phyloP scores from a whole-genome alignment of 768 basidiomycete genomes.

The Aureoboletus auriporus region DNA sequence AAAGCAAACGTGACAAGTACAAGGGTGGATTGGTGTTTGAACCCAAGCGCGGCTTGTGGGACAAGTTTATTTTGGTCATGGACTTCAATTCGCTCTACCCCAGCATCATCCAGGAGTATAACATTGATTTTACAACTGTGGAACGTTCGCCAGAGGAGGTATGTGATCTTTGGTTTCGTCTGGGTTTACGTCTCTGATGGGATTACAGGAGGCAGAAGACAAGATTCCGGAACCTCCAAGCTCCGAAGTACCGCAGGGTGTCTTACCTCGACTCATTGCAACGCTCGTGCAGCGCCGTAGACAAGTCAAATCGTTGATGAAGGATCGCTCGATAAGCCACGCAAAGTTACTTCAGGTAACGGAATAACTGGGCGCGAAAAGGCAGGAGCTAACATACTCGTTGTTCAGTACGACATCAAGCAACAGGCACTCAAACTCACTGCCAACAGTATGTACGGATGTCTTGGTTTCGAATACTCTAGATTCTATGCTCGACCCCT shows the following conservation, averaged over 20 bases:
- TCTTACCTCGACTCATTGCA: constrained; percentile 97
- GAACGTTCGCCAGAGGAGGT: constrained; percentile 63
- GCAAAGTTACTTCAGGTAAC: constrained; percentile 81
- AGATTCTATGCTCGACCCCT: constrained; percentile 94
- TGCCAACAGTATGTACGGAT: constrained; percentile 99
- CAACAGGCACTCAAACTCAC: constrained; percentile 97
- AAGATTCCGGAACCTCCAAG: constrained; percentile 87
- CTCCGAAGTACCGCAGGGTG: constrained; percentile 69
- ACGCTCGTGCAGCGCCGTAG: constrained; percentile 87
- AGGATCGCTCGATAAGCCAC: constrained; percentile 67
- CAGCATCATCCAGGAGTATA: constrained; percentile 98
- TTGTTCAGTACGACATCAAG: constrained; percentile 85
- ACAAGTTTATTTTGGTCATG: constrained; percentile 97
- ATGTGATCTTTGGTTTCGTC: constrained; percentile 12
- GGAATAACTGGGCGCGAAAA: background rate
- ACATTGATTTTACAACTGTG: constrained; percentile 98
- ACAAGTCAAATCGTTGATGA: constrained; percentile 93
- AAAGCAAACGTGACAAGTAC: constrained; percentile 88
- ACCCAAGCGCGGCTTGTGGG: constrained; percentile 94
- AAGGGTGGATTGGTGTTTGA: constrained; percentile 98
- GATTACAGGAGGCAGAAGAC: constrained; percentile 59
- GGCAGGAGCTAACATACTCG: background rate
- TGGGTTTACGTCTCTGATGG: background rate
- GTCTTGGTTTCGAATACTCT: constrained; percentile 96
- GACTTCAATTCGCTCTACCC: constrained; percentile 99